Evolutionary conservation across 331 rosid species (phyloP), one percentile per base, ranked within the genome.

Genomic region (Quercus phellos): DNA sequence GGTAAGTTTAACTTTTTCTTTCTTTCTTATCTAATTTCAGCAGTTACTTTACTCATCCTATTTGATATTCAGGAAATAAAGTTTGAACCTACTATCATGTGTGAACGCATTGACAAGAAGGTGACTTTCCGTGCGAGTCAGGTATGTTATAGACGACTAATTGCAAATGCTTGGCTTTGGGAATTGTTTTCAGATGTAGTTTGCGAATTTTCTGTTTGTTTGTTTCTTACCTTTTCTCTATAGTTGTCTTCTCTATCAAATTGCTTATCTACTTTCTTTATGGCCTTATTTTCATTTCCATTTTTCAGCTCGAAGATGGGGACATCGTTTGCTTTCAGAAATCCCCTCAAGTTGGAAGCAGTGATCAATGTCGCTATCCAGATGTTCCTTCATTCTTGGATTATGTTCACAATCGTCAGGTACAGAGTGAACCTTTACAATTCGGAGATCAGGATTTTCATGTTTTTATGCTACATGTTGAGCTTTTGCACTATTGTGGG

Each of bases 271-370:
- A 63, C 32, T 14, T 66, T 66, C 71, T 66, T 22, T 32, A 18
- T 32, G 50, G 16, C 1, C 70, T 64, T 16, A 64, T 66, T 18
- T 63, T n/a, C 50, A 18, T 34, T 66, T 66, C 14, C 27, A 32
- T 32, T 32, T 61, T 34, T 66, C 27, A 93, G 98, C 85, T 93
- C 63, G 97, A 93, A 84, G 94, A 91, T 42, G 98, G 98, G 53
- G 98, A 93, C 80, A 93, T 93, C 73, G 80, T 93, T 75, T 93
- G 98, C 89, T 86, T 88, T 77, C 97, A 93, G 87, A 93, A 93
- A 76, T 67, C 82, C 63, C 54, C 82, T 81, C 73, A 70, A 43
- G 74, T 59, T 78, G 84, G 79, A 58, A 74, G 72, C 58, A 82
- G 76, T 77, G 89, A 90, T 76, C 90, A 71, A 26, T 83, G 76